These are phyloP conservation scores for Rosa persica DNA, from an alignment of 306 rosid genomes.

Conservation along the genomic window DNA sequence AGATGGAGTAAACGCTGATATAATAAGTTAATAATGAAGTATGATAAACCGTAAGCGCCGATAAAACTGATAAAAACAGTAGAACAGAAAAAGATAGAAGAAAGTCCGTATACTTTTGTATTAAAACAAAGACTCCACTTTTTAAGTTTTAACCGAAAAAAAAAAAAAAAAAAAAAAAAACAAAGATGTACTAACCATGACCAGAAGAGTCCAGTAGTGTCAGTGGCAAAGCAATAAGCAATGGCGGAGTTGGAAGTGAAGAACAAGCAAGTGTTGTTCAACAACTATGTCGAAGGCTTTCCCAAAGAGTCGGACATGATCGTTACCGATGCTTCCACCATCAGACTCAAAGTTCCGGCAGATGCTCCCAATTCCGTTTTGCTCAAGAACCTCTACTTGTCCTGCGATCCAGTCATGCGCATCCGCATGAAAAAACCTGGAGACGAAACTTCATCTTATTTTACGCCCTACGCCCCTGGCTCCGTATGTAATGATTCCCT, in stretches of 20 bases:
- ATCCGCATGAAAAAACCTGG: constrained; percentile 25
- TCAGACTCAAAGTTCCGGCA: constrained; percentile 37
- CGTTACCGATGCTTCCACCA: constrained; percentile 9
- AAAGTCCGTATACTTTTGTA: no score
- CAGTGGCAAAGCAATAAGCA: no score
- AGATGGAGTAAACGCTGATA: no score
- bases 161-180: no score
- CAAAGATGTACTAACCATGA: no score
- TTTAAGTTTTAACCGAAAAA: no score
- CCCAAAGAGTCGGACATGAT: constrained; percentile 10
- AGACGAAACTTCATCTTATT: neutral
- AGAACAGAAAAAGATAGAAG: no score
- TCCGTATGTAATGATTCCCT: constrained; percentile 21
- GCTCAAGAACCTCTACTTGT: constrained; percentile 59
- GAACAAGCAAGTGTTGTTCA: constrained; percentile 10
- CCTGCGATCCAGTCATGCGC: constrained; percentile 70
- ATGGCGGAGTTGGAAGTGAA: constrained; percentile 2
- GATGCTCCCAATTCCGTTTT: constrained; percentile 37
- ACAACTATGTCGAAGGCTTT: neutral
- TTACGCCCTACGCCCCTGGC: constrained; percentile 35
- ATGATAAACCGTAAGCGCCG: no score
- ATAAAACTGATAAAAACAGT: no score
- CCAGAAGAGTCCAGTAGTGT: no score
- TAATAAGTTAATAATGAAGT: no score
- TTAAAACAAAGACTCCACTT: no score